Conservation (phyloP, 2,329 filamentous ascomycete genomes). For the Calonectria leucothoes region DNA sequence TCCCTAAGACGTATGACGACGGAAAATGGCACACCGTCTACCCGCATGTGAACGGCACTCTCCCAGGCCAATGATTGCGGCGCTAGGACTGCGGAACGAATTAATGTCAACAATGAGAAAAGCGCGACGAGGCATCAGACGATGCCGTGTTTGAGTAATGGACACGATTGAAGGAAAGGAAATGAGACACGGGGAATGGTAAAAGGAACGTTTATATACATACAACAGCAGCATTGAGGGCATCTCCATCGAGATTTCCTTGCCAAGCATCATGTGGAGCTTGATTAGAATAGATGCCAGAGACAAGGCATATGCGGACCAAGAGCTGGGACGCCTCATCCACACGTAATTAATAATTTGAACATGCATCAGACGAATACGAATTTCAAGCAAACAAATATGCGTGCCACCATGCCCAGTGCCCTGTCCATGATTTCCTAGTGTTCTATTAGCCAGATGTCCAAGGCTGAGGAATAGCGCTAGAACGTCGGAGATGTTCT, state of each 20-base stretch:
- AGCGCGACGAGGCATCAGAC: conserved; percentile 8
- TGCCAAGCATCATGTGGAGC: conserved; percentile 17
- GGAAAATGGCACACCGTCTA: conserved; percentile 61
- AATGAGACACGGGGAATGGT: conserved; percentile 21
- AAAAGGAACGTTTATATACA: conserved; percentile 22
- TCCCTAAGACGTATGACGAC: conserved; percentile 51
- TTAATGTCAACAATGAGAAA: conserved; percentile 5
- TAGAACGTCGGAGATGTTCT: neutral
- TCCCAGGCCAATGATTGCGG: conserved; percentile 19
- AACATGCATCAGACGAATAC: conserved; percentile 7
- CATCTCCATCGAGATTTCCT: conserved; percentile 14
- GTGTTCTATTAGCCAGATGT: neutral
- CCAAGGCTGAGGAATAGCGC: neutral
- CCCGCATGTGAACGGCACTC: conserved; percentile 56
- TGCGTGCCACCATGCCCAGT: neutral
- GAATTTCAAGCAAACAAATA: neutral
- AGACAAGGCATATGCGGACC: conserved; percentile 45
- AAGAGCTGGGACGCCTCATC: conserved; percentile 54
- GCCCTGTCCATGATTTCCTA: neutral
- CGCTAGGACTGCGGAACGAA: conserved; percentile 3
- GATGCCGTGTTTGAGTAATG: conserved; percentile 5
- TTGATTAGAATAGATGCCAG: conserved; percentile 30
- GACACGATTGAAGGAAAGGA: neutral
- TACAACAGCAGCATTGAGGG: conserved; percentile 18
- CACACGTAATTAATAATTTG: conserved; percentile 40